Base-by-base conservation (phyloP, 2,329 filamentous ascomycete genomes). In the Diaporthe longicolla region DNA sequence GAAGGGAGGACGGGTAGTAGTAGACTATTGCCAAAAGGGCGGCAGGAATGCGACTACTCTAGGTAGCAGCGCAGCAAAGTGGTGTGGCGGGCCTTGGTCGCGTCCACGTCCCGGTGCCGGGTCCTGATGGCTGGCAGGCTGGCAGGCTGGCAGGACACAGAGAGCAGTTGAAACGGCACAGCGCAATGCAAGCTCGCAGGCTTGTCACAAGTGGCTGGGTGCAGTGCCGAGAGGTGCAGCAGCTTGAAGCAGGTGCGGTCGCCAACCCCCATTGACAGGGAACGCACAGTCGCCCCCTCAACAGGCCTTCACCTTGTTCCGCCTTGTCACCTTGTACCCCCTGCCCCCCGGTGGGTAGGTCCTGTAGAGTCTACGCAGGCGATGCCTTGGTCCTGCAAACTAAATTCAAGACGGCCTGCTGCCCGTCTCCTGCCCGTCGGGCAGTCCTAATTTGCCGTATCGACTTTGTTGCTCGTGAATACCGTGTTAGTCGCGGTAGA, bases 171-270 rank as follows among this genome's bases (percentile, higher is more conserved):
- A 68, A 68, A 68, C 63, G 48, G 63, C 63, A 54, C 45, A 54
- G 48, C n/a, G 63, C 63, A 68, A 68, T 68, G 63, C 63, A 68
- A 26, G 48, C 63, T 68, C 48, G 48, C 63, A 50, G 63, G 45
- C 63, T 68, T 54, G 63, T 68, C 63, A 29, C 48, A 68, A 54
- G 63, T 68, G 63, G 63, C 63, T 68, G 63, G 63, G 45, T 68
- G 63, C 63, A 68, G 63, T 68, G 63, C 63, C 63, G 63, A 68
- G 63, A 68, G 48, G 63, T 68, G 63, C 63, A 68, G 63, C 63
- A 68, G 61, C 40, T 65, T 65, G 61, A 65, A 19, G 61, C 61
- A 65, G 48, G 63, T 54, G 63, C 63, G 8, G 45, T 52, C 48
- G 48, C 63, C 63, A 68, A 68, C 48, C 63, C 45, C 40, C 48